Evolutionary conservation across 345 rosid species (phyloP), one percentile per base, ranked within the genome.

Genomic region (Eucalyptus urophylla): DNA sequence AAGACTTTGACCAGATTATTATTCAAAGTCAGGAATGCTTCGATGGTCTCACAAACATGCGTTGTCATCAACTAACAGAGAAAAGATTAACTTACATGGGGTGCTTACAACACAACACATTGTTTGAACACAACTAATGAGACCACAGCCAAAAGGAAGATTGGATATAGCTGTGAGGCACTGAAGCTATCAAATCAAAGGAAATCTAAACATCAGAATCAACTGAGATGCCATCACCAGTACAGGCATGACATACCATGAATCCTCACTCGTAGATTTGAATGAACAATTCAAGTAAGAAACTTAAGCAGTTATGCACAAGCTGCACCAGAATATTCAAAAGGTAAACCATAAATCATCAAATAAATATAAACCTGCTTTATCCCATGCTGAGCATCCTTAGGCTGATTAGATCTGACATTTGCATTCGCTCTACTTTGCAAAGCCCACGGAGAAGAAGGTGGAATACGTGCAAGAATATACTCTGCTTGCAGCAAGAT

Each of bases 321-420:
- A 76, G 83, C 83, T 37, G 27, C 43, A 76, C 49, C 53, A 89
- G 58, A 67, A 80, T 19, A 29, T 69, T 4, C 33, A 86, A 17
- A 43, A 53, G 44, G 25, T 8, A 56, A 87, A 87, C 89, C 76
- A 44, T 51, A 86, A 88, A 67, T 40, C 86, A 90, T 65, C 53
- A 50, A 76, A 49, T 80, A 49, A 89, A 86, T 50, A 47, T 88
- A 92, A 88, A 98, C 99, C 97, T 97, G 94, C 88, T 90, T 94
- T 89, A 98, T 94, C 92, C 99, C 99, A 93, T 98, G 97, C 89
- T 94, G 95, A 87, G 97, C 98, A 91, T 94, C 94, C 92, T 93
- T 94, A 76, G 99, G 99, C 89, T 96, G 99, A 93, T 95, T 95
- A 85, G 90, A 93, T 91, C 97, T 93, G 29, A 95, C 93, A 92